Conservation (phyloP, 768 basidiomycete species). For the Serendipita sp. region DNA sequence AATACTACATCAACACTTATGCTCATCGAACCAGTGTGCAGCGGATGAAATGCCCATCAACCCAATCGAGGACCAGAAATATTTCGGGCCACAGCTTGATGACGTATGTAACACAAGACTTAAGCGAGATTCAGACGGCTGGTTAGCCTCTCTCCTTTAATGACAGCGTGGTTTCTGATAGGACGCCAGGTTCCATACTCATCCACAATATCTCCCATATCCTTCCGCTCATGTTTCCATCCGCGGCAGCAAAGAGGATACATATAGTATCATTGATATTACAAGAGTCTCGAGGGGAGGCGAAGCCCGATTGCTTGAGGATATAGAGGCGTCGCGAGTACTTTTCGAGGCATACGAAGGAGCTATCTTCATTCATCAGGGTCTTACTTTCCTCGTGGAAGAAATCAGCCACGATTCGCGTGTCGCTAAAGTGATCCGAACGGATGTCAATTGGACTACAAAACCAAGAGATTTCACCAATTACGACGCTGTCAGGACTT, state of each 20-base stretch:
- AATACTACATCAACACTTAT: neutral
- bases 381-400: constrained; percentile 61
- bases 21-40: constrained; percentile 33
- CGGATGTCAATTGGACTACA: constrained; percentile 79
- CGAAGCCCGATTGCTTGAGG: constrained; percentile 45
- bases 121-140: constrained; percentile 59
- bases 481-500: constrained; percentile 60
- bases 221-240: constrained; percentile 61
- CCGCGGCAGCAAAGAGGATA: constrained; percentile 63
- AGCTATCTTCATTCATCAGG: constrained; percentile 82
- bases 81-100: constrained; percentile 51
- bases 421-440: constrained; percentile 48
- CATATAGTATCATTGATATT: constrained; percentile 58
- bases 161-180: neutral
- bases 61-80: constrained; percentile 38
- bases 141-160: constrained; percentile 28
- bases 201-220: constrained; percentile 63
- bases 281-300: constrained; percentile 26
- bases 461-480: constrained; percentile 53
- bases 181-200: constrained; percentile 54
- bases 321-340: constrained; percentile 68
- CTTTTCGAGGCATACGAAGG: constrained; percentile 81
- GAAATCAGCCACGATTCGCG: constrained; percentile 70
- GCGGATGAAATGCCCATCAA: constrained; percentile 72
- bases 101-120: constrained; percentile 48